These are phyloP conservation scores for Kluyveromyces sp. DNA, from an alignment of 1,139 yeast species.

Conservation along the genomic window DNA sequence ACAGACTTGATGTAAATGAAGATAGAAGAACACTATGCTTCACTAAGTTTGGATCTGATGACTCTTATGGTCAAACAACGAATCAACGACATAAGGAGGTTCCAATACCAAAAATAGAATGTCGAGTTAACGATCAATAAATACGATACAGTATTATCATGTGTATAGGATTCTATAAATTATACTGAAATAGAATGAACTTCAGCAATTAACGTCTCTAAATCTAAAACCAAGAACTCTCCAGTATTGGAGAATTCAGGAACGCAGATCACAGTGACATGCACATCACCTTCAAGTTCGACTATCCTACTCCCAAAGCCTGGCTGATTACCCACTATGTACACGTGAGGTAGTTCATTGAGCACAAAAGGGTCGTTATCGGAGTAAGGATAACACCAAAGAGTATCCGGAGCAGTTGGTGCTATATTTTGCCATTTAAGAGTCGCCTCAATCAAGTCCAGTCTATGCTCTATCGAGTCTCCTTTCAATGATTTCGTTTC, in stretches of 20 bases:
- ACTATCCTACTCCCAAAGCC: slow-evolving; percentile 36
- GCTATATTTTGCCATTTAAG: slow-evolving; percentile 79
- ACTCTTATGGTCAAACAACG: slow-evolving; percentile 40
- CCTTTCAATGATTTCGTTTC: slow-evolving; percentile 20
- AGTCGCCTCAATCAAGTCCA: slow-evolving; percentile 59
- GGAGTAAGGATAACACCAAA: slow-evolving; percentile 83
- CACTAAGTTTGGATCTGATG: slow-evolving; percentile 43
- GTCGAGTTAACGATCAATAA: slow-evolving; percentile 12
- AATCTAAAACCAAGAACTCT: slow-evolving; percentile 59
- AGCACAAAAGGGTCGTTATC: slow-evolving; percentile 76
- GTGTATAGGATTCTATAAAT: slow-evolving; percentile 9
- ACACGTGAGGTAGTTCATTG: slow-evolving; percentile 74
- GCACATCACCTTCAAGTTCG: slow-evolving; percentile 29
- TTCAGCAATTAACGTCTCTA: slow-evolving; percentile 48
- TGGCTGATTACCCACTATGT: slow-evolving; percentile 80
- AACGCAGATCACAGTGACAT: slow-evolving; percentile 52
- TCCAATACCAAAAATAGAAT: slow-evolving; percentile 32
- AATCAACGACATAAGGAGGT: slow-evolving; percentile 38
- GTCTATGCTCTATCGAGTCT: slow-evolving; percentile 34
- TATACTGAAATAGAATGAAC: slow-evolving; percentile 33
- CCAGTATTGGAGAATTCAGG: slow-evolving; percentile 68
- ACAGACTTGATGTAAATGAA: slow-evolving; percentile 49
- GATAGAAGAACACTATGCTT: slow-evolving; percentile 37
- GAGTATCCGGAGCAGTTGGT: slow-evolving; percentile 95
- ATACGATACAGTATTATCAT: slow-evolving; percentile 2